Evolutionary conservation across 768 basidiomycete genomes (phyloP), one percentile per base, ranked within the genome.

Genomic region (Panus rudis): DNA sequence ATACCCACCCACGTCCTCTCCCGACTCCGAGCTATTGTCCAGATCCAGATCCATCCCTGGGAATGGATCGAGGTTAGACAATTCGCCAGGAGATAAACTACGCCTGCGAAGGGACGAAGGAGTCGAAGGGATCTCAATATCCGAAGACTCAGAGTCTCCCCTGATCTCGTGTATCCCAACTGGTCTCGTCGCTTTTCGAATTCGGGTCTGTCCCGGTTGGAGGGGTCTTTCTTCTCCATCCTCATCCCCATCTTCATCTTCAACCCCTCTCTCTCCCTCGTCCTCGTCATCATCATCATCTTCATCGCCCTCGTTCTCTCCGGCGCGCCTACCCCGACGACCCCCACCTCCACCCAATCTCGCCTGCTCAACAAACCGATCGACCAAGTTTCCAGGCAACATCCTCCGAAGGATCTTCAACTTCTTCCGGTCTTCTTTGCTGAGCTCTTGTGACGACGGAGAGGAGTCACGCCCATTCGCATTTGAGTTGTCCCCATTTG

Each of bases 81-180:
- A n/a, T n/a, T n/a, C n/a, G n/a, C n/a, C n/a, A n/a, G n/a, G n/a
- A n/a, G n/a, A n/a, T n/a, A n/a, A n/a, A n/a, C n/a, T n/a, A n/a
- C n/a, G n/a, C n/a, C n/a, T n/a, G n/a, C n/a, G n/a, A n/a, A n/a
- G n/a, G n/a, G n/a, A n/a, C n/a, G n/a, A n/a, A n/a, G n/a, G n/a
- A n/a, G n/a, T n/a, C n/a, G n/a, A n/a, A n/a, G n/a, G n/a, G 23
- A 25, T 23, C n/a, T 3, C 63, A 21, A 62, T 55, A 25, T 75
- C 72, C 19, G 73, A 73, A 59, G 79, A 82, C 54, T 84, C 81
- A 1, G 78, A 59, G 49, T 84, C 84, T 6, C 81, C 83, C 48
- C 63, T 73, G 41, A 84, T 68, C 5, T 73, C 70, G 33, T 39
- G 50, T 62, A 6, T 64, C 57, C 21, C 59, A n/a, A n/a, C n/a